Evolutionary conservation across 345 rosid species (phyloP).

Genomic region (Populus alba): DNA sequence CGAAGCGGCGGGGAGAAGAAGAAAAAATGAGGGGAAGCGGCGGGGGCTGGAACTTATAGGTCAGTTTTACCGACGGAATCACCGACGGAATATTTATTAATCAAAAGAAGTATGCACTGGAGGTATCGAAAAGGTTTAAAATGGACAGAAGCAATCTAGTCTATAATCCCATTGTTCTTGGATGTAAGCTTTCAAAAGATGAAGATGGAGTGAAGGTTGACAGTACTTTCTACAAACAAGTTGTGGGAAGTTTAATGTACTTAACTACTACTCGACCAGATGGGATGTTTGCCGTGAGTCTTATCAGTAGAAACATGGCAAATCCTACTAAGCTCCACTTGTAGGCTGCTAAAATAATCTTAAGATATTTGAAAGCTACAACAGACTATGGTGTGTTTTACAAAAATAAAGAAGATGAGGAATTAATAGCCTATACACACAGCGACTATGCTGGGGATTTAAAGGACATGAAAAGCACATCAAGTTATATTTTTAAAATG

Average conservation of each 20-base stretch:
- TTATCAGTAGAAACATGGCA: background rate
- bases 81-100: background rate
- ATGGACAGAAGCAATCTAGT: background rate
- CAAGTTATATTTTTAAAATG: background rate
- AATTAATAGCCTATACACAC: background rate
- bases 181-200: background rate
- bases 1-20: no score
- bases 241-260: background rate
- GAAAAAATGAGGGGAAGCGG: no score
- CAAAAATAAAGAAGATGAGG: no score
- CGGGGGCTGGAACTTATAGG: no score
- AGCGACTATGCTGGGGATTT: slow-evolving; percentile 2
- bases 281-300: background rate
- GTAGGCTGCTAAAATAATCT: background rate
- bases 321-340: background rate
- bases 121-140: background rate
- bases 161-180: background rate
- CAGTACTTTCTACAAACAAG: background rate
- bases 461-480: background rate
- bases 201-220: background rate
- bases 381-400: background rate
- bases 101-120: background rate
- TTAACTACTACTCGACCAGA: background rate
- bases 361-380: background rate
- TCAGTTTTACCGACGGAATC: no score